These are phyloP conservation scores for Paxillus ammoniavirescens DNA, from an alignment of 768 basidiomycete genomes.

Conservation along the genomic window DNA sequence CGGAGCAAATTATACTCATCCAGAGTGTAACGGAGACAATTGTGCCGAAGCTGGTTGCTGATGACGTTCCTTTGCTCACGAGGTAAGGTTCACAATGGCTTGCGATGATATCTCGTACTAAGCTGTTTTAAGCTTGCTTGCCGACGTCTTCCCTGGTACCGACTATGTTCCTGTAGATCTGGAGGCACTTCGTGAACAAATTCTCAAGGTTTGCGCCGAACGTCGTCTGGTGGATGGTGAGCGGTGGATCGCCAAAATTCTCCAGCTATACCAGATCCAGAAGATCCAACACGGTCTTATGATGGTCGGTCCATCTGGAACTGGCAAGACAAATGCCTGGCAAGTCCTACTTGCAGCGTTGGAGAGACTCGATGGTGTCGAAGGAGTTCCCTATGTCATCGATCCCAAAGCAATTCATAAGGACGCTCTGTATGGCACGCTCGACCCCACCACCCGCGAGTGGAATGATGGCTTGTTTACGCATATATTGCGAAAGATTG, in stretches of 20 bases:
- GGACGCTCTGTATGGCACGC: constrained; percentile 94
- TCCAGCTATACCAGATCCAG: constrained; percentile 98
- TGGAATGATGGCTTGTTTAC: constrained; percentile 99
- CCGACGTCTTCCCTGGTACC: constrained; percentile 97
- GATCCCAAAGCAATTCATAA: constrained; percentile 99
- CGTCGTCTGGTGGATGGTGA: constrained; percentile 84
- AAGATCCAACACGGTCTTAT: constrained; percentile 99
- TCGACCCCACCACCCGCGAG: constrained; percentile 95
- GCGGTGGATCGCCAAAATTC: constrained; percentile 90
- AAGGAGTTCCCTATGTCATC: constrained; percentile 94
- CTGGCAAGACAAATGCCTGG: constrained; percentile 97
- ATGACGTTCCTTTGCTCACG: constrained; percentile 92
- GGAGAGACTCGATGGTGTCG: constrained; percentile 86
- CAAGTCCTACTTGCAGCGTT: constrained; percentile 88
- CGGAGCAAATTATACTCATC: constrained; percentile 95
- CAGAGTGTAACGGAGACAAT: constrained; percentile 99
- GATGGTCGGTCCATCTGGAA: constrained; percentile 99
- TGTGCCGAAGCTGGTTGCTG: constrained; percentile 95
- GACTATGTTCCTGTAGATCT: constrained; percentile 89
- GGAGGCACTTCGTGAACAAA: constrained; percentile 80
- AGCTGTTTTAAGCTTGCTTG: constrained; percentile 61
- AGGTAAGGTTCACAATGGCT: constrained; percentile 50
- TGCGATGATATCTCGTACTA: background rate
- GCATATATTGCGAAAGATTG: constrained; percentile 94
- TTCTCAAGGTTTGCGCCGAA: constrained; percentile 83